Percentiles rank a stretch among this genome's conserved stretches.
Evolutionary conservation across 1,284 basidiomycete species (phyloP).

Genomic region (Moniliella sp.): DNA sequence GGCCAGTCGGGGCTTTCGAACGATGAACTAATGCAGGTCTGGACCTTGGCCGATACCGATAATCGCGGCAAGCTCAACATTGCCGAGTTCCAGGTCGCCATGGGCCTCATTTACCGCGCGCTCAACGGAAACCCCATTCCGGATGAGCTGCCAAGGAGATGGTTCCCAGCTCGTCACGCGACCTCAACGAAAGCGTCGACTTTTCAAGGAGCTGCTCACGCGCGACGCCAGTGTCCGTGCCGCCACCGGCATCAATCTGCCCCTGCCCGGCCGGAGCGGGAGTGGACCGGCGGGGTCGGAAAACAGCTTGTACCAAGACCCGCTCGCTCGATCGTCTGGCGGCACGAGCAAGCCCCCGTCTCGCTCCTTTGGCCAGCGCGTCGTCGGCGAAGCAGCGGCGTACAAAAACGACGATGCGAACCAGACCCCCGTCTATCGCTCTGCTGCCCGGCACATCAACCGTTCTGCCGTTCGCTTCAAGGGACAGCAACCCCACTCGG

Average conservation of each 20-base stretch:
- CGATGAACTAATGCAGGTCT: constrained; percentile 79
- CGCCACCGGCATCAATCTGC: constrained; percentile 36
- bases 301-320: too few species aligned
- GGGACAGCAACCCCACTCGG: constrained; percentile 44
- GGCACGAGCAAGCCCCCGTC: too few species aligned
- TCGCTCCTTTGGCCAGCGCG: background rate
- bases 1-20: constrained; percentile 71
- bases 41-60: constrained; percentile 39
- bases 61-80: constrained; percentile 43
- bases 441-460: constrained; percentile 68
- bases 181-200: constrained; percentile 73
- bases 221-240: constrained; percentile 44
- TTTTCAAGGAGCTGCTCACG: constrained; percentile 72
- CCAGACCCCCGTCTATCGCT: constrained; percentile 48
- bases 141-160: constrained; percentile 62
- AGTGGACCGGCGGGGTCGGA: too few species aligned
- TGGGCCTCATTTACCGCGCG: constrained; percentile 79
- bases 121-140: constrained; percentile 73
- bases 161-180: constrained; percentile 70
- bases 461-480: constrained; percentile 59
- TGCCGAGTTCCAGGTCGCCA: constrained; percentile 92
- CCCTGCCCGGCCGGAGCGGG: constrained; percentile 29
- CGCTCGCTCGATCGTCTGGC: too few species aligned
- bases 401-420: constrained; percentile 58
- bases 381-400: constrained; percentile 60